Percentiles rank a stretch among this genome's conserved stretches.
Evolutionary conservation across 2,329 filamentous ascomycete genomes (phyloP).

Genomic region (Zalaria sp.): DNA sequence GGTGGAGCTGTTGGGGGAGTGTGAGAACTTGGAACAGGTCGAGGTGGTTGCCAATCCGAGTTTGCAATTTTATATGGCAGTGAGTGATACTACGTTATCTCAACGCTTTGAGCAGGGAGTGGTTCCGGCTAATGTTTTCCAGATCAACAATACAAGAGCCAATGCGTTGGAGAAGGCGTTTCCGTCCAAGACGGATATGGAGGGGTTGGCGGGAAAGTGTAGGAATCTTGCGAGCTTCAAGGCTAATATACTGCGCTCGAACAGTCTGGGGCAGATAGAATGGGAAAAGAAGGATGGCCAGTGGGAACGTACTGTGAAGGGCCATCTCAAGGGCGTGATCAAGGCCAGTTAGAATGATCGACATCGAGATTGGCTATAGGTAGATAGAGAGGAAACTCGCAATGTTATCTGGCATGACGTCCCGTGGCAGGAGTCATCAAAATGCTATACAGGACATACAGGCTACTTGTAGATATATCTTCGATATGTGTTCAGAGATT

Average conservation of each 20-base stretch:
- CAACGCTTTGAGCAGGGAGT: neutral
- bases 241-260: slow-evolving; percentile 21
- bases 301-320: slow-evolving; percentile 16
- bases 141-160: slow-evolving; percentile 15
- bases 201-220: slow-evolving; percentile 17
- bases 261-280: slow-evolving; percentile 17
- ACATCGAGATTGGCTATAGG: no score
- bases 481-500: no score
- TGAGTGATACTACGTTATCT: slow-evolving; percentile 13
- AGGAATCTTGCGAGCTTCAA: slow-evolving; percentile 22
- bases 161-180: slow-evolving; percentile 17
- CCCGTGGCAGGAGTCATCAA: no score
- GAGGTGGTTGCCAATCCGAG: slow-evolving; percentile 25
- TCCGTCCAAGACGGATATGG: slow-evolving; percentile 20
- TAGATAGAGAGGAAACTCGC: no score
- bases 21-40: slow-evolving; percentile 22
- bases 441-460: no score
- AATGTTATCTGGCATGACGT: no score
- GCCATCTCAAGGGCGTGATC: no score
- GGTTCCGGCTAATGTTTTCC: neutral
- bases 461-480: no score
- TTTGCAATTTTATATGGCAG: slow-evolving; percentile 23
- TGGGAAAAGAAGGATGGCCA: slow-evolving; percentile 18
- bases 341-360: no score
- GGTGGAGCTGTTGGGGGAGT: slow-evolving; percentile 15